Evolutionary conservation across 1,139 yeast species (phyloP), one percentile per base, ranked within the genome.

Genomic region (Oligophagozyma castellii): DNA sequence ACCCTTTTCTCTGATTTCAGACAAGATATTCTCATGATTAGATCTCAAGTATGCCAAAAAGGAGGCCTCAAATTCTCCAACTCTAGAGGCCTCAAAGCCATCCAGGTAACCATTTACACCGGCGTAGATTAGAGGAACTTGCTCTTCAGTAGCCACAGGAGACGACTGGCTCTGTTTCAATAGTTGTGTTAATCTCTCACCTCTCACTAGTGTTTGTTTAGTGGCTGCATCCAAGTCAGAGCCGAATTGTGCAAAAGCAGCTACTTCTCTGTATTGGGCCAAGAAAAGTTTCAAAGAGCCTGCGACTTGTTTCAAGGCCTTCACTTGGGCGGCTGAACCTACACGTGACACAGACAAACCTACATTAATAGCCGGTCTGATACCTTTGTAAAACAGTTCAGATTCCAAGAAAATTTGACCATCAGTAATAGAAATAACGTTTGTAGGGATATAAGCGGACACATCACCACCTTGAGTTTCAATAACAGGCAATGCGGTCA

Each of bases 241-340:
- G 79, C 99, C 98, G 74, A 89, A 89, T 74, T 89, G 99, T 56
- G 99, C 98, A 67, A 89, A 89, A 56, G 99, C 98, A 60, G 98
- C 98, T 58, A 89, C 98, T 77, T 89, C 99, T 83, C 99, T 89
- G 81, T 89, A 89, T 74, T 89, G 99, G 57, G 99, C 99, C 76
- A 89, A 81, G 95, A 83, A 89, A 67, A 89, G 81, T 70, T 89
- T 89, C 70, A 89, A 79, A 53, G 98, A 92, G 78, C 98, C 99
- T 51, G 98, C 98, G 67, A 92, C 98, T 76, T 89, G 96, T 72
- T 89, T 89, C 93, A 92, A 80, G 67, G 98, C 96, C 78, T 89
- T 89, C 57, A 89, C 96, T 75, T 89, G 98, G 59, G 98, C 98
- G 58, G 98, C 98, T 49, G 98, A 89, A 70, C 98, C 98, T 72